phyloP scores from a whole-genome alignment of 306 rosid genomes.

The Ziziphus jujuba region DNA sequence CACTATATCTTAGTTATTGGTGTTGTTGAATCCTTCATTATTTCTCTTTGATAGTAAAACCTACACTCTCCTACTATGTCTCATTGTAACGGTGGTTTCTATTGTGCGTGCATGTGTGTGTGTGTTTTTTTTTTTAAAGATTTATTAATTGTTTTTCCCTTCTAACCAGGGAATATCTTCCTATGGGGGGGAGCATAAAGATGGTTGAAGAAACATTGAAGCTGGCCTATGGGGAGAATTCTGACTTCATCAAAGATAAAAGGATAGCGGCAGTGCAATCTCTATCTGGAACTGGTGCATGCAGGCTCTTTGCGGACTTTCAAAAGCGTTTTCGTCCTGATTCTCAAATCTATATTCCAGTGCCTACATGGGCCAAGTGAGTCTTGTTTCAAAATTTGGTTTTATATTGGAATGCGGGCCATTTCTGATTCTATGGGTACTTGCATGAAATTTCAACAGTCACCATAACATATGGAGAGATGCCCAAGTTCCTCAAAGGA shows the following conservation, averaged over 20 bases:
- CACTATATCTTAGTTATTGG: not conserved
- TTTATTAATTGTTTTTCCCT: not conserved
- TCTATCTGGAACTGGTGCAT: slow-evolving; percentile 97
- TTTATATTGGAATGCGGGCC: not conserved
- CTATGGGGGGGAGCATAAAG: slow-evolving; percentile 84
- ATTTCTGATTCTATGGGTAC: slow-evolving; percentile 14
- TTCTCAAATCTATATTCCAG: slow-evolving; percentile 80
- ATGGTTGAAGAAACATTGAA: slow-evolving; percentile 89
- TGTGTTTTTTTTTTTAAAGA: not conserved
- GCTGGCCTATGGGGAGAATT: slow-evolving; percentile 89
- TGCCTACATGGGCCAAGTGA: slow-evolving; percentile 93
- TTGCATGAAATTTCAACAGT: slow-evolving; percentile 48
- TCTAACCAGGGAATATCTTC: slow-evolving; percentile 85
- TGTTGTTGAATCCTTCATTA: not conserved
- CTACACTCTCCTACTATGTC: no score
- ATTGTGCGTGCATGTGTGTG: no score
- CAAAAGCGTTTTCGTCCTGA: slow-evolving; percentile 84
- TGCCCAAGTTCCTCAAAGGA: slow-evolving; percentile 75
- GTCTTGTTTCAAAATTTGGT: slow-evolving; percentile 22
- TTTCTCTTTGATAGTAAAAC: no score
- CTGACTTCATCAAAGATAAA: slow-evolving; percentile 78
- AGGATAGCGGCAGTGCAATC: slow-evolving; percentile 93
- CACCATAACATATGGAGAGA: slow-evolving; percentile 99
- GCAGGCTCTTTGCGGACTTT: slow-evolving; percentile 90
- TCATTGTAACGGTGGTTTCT: no score